These are phyloP conservation scores for Pontederia crassipes DNA, from an alignment of 176 grass and related monocot species.

Conservation along the genomic window DNA sequence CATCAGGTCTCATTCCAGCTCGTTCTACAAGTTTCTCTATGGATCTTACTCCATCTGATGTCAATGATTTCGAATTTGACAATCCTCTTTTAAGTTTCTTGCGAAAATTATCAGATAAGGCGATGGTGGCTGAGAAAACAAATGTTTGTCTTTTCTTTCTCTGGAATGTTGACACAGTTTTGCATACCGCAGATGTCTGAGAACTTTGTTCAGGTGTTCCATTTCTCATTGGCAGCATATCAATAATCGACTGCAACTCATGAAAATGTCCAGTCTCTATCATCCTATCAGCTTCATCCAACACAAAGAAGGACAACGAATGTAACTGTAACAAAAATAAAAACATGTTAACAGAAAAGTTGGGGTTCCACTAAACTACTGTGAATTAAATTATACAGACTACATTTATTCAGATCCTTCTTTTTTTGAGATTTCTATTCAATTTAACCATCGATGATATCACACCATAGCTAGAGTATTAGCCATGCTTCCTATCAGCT, in stretches of 20 bases:
- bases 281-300: constrained; percentile 99
- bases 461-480: too few relatives aligned
- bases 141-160: constrained; percentile 92
- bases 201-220: constrained; percentile 26
- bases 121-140: constrained; percentile 87
- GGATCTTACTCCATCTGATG: constrained; percentile 41
- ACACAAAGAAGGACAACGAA: constrained; percentile 81
- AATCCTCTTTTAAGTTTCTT: constrained; percentile 75
- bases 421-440: too few relatives aligned
- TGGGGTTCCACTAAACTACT: background rate
- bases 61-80: constrained; percentile 32
- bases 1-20: constrained; percentile 83
- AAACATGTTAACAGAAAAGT: background rate
- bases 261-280: constrained; percentile 73
- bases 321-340: constrained; percentile 40
- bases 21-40: constrained; percentile 69
- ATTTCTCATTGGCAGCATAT: constrained; percentile 51
- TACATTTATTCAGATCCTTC: too few relatives aligned
- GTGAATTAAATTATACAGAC: background rate
- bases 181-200: constrained; percentile 25
- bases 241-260: constrained; percentile 88
- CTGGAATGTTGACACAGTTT: constrained; percentile 53
- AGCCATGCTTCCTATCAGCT: too few relatives aligned
- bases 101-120: constrained; percentile 81
- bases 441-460: background rate